These are phyloP conservation scores for Trichoderma koningii DNA, from an alignment of 2,329 filamentous ascomycete genomes.

Conservation along the genomic window DNA sequence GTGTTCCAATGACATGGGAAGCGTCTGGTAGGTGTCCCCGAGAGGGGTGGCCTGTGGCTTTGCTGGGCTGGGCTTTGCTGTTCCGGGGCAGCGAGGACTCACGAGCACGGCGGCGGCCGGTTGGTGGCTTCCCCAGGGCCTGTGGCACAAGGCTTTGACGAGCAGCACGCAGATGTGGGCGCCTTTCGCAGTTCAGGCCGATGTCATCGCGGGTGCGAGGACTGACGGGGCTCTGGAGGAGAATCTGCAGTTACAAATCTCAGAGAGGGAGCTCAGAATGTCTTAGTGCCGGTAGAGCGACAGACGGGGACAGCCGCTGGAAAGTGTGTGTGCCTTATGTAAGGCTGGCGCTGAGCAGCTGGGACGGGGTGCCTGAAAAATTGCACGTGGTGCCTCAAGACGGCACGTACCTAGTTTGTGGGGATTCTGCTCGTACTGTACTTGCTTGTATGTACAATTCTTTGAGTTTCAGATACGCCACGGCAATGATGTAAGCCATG, in stretches of 20 bases:
- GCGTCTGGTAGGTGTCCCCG: slow-evolving; percentile 15
- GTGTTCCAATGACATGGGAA: slow-evolving; percentile 22
- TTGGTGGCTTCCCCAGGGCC: slow-evolving; percentile 23
- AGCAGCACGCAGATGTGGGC: slow-evolving; percentile 16
- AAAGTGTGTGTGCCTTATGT: slow-evolving; percentile 32
- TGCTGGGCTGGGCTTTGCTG: slow-evolving; percentile 26
- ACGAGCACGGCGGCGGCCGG: slow-evolving; percentile 23
- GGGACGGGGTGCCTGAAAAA: not conserved
- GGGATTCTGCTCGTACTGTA: no score
- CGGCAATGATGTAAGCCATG: no score
- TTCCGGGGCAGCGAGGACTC: slow-evolving; percentile 27
- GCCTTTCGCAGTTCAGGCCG: slow-evolving; percentile 29
- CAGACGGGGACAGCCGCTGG: slow-evolving; percentile 14
- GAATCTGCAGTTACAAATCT: slow-evolving; percentile 28
- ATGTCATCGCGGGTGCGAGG: slow-evolving; percentile 29
- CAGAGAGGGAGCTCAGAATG: slow-evolving; percentile 31
- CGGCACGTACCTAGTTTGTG: no score
- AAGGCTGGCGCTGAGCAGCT: not conserved
- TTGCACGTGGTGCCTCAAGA: not conserved
- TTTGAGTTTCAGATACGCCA: no score
- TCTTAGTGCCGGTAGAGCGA: slow-evolving; percentile 33
- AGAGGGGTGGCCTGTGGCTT: slow-evolving; percentile 28
- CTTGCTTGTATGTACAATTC: no score
- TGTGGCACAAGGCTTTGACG: slow-evolving; percentile 5
- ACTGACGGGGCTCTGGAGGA: slow-evolving; percentile 29